A percentile compares a stretch with the other conserved stretches of the same genome.
Evolutionary conservation across 257 asterid genomes (phyloP).

Genomic region (Fraxinus americana): DNA sequence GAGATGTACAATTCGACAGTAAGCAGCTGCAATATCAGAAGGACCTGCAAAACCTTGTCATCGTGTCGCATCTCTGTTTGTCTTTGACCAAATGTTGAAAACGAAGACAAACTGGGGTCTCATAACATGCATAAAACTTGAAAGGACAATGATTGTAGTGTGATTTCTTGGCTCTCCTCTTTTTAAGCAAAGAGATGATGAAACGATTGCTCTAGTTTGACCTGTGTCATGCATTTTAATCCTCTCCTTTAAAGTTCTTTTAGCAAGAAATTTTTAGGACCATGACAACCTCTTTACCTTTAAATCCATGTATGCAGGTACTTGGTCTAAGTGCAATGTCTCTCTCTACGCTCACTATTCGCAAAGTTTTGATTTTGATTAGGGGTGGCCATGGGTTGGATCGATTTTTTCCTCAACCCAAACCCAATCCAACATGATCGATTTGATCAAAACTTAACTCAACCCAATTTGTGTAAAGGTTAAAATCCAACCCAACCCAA

Average conservation of each 20-base stretch:
- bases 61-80: not conserved
- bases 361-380: too few relatives aligned
- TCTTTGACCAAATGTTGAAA: not conserved
- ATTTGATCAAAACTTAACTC: too few relatives aligned
- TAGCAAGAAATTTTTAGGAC: not conserved
- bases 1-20: not conserved
- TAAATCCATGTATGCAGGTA: not conserved
- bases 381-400: too few relatives aligned
- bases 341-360: too few relatives aligned
- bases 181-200: not conserved
- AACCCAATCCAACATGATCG: too few relatives aligned
- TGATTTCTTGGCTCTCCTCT: not conserved
- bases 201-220: not conserved
- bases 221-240: not conserved
- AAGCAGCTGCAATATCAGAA: not conserved
- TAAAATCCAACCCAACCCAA: too few relatives aligned
- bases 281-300: not conserved
- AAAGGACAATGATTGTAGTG: conserved; percentile 1
- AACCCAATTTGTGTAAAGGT: too few relatives aligned
- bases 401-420: too few relatives aligned
- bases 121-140: not conserved
- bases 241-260: not conserved
- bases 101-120: not conserved
- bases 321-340: too few relatives aligned
- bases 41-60: not conserved